phyloP scores from a whole-genome alignment of 2,329 filamentous ascomycete genomes.

The Graphium sp. region DNA sequence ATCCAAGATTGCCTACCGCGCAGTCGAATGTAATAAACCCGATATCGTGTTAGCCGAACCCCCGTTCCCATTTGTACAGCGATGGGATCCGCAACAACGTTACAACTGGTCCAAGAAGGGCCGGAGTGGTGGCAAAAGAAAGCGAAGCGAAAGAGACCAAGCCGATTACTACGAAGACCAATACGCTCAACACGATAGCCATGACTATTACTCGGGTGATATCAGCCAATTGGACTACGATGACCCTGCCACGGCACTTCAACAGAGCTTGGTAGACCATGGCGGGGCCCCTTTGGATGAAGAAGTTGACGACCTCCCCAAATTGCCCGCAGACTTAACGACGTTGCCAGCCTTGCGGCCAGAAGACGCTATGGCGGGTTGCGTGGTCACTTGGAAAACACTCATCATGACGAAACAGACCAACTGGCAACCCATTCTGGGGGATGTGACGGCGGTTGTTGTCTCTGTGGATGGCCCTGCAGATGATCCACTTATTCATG shows the following conservation, averaged over 20 bases:
- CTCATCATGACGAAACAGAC: constrained; percentile 43
- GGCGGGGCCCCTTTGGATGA: constrained; percentile 24
- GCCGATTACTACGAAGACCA: constrained; percentile 21
- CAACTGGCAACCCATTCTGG: constrained; percentile 48
- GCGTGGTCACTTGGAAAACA: constrained; percentile 54
- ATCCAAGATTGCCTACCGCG: constrained; percentile 54
- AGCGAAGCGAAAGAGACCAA: constrained; percentile 24
- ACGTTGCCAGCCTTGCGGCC: constrained; percentile 31
- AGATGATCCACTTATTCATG: constrained; percentile 32
- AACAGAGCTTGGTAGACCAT: constrained; percentile 11
- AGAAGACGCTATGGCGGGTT: constrained; percentile 33
- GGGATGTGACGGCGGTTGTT: constrained; percentile 48
- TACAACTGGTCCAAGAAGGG: constrained; percentile 17
- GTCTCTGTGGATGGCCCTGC: constrained; percentile 33
- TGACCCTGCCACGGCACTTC: constrained; percentile 14
- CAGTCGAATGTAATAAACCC: constrained; percentile 71
- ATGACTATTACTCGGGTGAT: constrained; percentile 4
- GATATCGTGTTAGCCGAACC: constrained; percentile 54
- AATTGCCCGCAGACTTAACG: constrained; percentile 38
- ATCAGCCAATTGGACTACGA: constrained; percentile 21
- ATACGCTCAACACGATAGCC: constrained; percentile 5
- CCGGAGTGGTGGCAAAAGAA: constrained; percentile 26
- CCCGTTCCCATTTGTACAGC: constrained; percentile 77
- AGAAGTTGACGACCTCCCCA: constrained; percentile 42
- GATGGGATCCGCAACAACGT: constrained; percentile 67